These are phyloP conservation scores for Rhizopogon sp. DNA, from an alignment of 768 basidiomycete genomes.

Conservation along the genomic window DNA sequence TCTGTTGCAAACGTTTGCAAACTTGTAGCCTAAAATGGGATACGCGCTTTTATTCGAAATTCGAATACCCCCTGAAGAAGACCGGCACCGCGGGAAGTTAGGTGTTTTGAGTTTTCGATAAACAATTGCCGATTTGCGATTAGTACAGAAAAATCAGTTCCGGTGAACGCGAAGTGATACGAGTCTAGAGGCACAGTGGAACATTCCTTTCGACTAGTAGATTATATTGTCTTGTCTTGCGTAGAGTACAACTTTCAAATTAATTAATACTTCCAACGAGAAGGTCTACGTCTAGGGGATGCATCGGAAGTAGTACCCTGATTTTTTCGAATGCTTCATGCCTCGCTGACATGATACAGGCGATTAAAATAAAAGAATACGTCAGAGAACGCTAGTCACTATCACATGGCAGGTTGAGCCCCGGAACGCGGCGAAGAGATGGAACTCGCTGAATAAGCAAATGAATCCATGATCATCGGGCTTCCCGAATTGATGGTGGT, in stretches of 20 bases:
- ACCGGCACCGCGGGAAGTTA: background rate
- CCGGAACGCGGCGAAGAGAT: background rate
- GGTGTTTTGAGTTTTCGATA: background rate
- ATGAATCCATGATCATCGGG: background rate
- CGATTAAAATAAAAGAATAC: background rate
- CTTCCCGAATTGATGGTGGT: background rate
- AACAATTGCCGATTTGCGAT: background rate
- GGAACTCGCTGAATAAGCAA: background rate
- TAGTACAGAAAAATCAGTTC: background rate
- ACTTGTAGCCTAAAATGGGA: too few relatives aligned
- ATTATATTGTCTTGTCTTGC: too few relatives aligned
- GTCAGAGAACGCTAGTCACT: background rate
- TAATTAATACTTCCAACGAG: background rate
- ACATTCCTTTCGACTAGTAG: too few relatives aligned
- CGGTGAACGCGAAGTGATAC: background rate
- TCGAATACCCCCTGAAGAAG: background rate
- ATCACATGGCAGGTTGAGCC: background rate
- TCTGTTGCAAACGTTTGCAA: too few relatives aligned
- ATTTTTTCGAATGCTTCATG: background rate
- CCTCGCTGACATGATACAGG: background rate
- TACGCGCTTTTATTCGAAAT: too few relatives aligned
- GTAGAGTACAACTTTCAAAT: too few relatives aligned
- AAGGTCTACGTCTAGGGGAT: background rate
- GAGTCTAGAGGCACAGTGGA: too few relatives aligned
- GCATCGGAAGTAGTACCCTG: background rate